Percentiles rank a stretch among this genome's conserved stretches.
Evolutionary conservation across 2,329 filamentous ascomycete genomes (phyloP).

Genomic region (Fusarium annulatum): DNA sequence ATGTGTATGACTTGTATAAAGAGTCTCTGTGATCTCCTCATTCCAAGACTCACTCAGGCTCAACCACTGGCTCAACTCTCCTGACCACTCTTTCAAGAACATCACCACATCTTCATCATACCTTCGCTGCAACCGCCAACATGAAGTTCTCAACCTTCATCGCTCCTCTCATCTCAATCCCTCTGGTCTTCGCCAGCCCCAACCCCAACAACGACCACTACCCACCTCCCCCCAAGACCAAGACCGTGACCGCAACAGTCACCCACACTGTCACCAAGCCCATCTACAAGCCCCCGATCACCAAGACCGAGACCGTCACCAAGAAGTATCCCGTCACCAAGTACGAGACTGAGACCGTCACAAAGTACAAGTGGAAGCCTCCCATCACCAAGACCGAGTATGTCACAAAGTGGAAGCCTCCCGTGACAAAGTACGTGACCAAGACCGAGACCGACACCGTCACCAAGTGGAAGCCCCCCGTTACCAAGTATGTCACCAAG

Average conservation of each 20-base stretch:
- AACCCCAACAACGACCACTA: slow-evolving; percentile 15
- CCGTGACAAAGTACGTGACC: slow-evolving; percentile 14
- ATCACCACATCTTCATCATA: background rate
- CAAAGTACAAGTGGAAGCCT: slow-evolving; percentile 22
- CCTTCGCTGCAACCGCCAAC: slow-evolving; percentile 17
- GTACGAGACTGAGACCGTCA: slow-evolving; percentile 14
- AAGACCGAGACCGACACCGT: slow-evolving; percentile 1
- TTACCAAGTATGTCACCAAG: slow-evolving; percentile 11
- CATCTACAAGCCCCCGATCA: slow-evolving; percentile 20
- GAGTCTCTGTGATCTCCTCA: background rate
- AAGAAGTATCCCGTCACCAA: slow-evolving; percentile 17
- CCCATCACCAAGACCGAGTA: slow-evolving; percentile 22
- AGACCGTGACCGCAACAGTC: slow-evolving; percentile 30
- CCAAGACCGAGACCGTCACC: slow-evolving; percentile 31
- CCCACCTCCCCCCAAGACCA: slow-evolving; percentile 8
- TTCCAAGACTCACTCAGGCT: background rate
- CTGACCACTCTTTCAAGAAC: slow-evolving; percentile 9
- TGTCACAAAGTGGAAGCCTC: slow-evolving; percentile 21
- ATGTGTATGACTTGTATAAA: slow-evolving; percentile 5
- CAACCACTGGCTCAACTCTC: slow-evolving; percentile 14
- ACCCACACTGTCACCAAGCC: slow-evolving; percentile 26
- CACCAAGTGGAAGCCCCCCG: slow-evolving; percentile 4
- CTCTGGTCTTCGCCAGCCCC: slow-evolving; percentile 21
- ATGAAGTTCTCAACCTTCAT: slow-evolving; percentile 31
- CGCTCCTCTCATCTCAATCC: slow-evolving; percentile 14